Conservation (phyloP, 140 eudicot species). For the Stevia rebaudiana region DNA sequence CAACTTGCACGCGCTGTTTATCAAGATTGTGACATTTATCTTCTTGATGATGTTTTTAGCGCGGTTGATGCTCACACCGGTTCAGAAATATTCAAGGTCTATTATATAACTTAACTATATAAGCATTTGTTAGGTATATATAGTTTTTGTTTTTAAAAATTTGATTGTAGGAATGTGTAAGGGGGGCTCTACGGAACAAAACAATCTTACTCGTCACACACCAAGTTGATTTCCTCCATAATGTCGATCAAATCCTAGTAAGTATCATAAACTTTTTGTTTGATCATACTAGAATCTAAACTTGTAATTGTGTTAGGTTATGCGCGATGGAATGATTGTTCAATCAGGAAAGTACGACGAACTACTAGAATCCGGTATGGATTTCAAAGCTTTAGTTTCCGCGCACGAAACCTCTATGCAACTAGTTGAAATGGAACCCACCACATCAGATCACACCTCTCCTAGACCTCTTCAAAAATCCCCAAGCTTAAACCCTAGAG, state of each 20-base stretch:
- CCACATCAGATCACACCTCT: constrained; percentile 24
- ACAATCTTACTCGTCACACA: constrained; percentile 89
- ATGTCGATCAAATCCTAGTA: constrained; percentile 76
- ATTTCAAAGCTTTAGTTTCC: constrained; percentile 55
- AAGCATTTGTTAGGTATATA: not conserved
- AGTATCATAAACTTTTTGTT: constrained; percentile 14
- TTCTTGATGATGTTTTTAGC: constrained; percentile 90
- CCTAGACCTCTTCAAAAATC: constrained; percentile 34
- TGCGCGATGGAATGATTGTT: constrained; percentile 85
- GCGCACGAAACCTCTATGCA: constrained; percentile 92
- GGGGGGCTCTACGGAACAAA: constrained; percentile 70
- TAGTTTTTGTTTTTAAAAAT: not conserved
- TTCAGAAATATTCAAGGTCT: constrained; percentile 85
- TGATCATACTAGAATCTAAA: not conserved
- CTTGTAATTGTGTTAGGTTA: constrained; percentile 39
- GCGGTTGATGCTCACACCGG: constrained; percentile 99
- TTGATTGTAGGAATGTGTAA: constrained; percentile 72
- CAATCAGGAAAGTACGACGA: constrained; percentile 76
- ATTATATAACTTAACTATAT: not conserved
- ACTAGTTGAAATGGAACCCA: constrained; percentile 54
- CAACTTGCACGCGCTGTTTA: constrained; percentile 96
- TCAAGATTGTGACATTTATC: constrained; percentile 88
- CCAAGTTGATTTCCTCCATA: constrained; percentile 97
- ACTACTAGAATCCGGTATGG: constrained; percentile 56
- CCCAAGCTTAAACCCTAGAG: constrained; percentile 32